These are phyloP conservation scores for Nidula niveotomentosa DNA, from an alignment of 1,284 basidiomycete genomes.

Conservation along the genomic window DNA sequence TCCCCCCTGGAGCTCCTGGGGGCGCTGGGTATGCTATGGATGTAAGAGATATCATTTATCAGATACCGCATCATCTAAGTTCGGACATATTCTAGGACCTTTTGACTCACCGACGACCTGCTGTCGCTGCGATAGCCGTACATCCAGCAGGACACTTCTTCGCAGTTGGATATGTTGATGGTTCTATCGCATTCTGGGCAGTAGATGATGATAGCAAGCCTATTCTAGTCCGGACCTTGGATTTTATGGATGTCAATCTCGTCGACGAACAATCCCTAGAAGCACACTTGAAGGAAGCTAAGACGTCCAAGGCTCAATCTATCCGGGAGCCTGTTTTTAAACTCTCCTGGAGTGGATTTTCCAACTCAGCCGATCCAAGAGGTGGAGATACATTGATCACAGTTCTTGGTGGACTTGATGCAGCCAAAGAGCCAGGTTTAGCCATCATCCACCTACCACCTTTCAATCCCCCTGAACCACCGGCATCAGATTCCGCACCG, in stretches of 20 bases:
- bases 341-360: conserved; percentile 81
- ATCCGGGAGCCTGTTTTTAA: conserved; percentile 82
- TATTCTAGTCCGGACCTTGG: conserved; percentile 75
- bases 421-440: conserved; percentile 61
- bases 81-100: conserved; percentile 46
- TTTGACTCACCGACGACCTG: conserved; percentile 68
- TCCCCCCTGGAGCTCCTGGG: conserved; percentile 81
- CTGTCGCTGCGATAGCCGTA: conserved; percentile 70
- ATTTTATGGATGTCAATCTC: conserved; percentile 50
- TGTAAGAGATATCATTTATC: conserved; percentile 27
- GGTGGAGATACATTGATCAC: conserved; percentile 73
- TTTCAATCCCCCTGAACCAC: conserved; percentile 58
- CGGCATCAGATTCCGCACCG: conserved; percentile 23
- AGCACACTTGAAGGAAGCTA: conserved; percentile 25
- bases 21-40: conserved; percentile 60
- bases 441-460: conserved; percentile 73
- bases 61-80: not conserved
- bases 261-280: conserved; percentile 50
- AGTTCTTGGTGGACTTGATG: conserved; percentile 74
- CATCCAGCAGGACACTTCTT: conserved; percentile 74
- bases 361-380: conserved; percentile 59
- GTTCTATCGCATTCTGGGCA: conserved; percentile 87
- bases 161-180: conserved; percentile 81
- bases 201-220: conserved; percentile 82
- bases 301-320: conserved; percentile 65